Base-by-base conservation (phyloP, 2,329 filamentous ascomycete species). In the Fusarium mundagurra region DNA sequence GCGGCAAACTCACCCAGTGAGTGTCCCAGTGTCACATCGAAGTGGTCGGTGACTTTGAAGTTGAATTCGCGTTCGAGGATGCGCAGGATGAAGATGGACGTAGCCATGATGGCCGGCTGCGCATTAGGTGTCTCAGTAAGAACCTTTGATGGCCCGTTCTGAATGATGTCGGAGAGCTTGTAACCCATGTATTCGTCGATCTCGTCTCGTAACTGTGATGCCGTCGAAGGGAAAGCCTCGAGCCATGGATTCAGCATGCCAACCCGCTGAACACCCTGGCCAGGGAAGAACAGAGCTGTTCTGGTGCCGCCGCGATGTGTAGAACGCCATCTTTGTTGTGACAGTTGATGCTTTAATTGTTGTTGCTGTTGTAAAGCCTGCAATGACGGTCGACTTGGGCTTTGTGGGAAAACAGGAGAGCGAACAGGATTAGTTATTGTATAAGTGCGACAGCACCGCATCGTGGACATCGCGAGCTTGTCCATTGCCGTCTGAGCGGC, bases 61-160 rank as follows among this genome's bases (percentile, higher is more conserved):
- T 89, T 91, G 80, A 96, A 98, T 75, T 98, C 94, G 70, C 89
- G 86, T 84, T 98, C 94, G 72, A 98, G 88, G 69, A 98, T 91
- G 64, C 94, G 92, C 62, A 98, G 88, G 79, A 98, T 97, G 67
- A 98, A 89, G 80, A 98, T 92, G 34, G 94, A 97, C 8, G 94
- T 96, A 20, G 95, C 94, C 94, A 98, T 97, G 82, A 98, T 98
- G 77, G 96, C 95, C 4, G 96, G 96, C 83, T 98, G 96, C 8
- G 96, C 93, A 81, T 97, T 95, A 74, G 93, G 90, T 9, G 96
- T 98, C 65, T 90, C 89, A 45, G 94, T 97, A 64, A 98, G 90
- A 59, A 88, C 84, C 64, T 90, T 91, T 76, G 93, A 94, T 4
- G 96, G 93, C 1, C 96, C 95, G 34, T 93, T 86, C 68, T 92